phyloP scores from a whole-genome alignment of 768 basidiomycete species.

The Boletus pseudo-olivaceus region DNA sequence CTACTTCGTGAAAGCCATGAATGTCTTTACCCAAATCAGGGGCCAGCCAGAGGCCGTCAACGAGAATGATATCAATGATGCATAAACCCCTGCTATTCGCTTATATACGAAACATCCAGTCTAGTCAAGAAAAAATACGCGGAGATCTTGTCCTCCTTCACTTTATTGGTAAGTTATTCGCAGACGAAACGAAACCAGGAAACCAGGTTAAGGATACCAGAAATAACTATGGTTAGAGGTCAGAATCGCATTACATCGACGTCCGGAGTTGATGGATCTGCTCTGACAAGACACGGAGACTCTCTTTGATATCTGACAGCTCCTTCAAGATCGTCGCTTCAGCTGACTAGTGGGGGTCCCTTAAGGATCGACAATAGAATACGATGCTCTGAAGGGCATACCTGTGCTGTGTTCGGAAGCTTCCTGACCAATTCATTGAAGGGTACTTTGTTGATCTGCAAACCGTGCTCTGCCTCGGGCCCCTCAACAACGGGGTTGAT shows the following conservation, averaged over 20 bases:
- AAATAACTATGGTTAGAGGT: background rate
- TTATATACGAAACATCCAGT: background rate
- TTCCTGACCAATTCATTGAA: constrained; percentile 66
- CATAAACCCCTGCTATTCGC: constrained; percentile 1
- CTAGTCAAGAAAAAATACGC: background rate
- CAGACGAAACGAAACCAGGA: background rate
- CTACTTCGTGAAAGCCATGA: constrained; percentile 83
- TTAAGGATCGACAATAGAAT: constrained; percentile 5
- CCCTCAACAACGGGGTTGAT: constrained; percentile 61
- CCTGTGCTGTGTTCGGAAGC: constrained; percentile 72
- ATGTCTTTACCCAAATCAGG: constrained; percentile 57
- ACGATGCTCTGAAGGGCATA: constrained; percentile 33
- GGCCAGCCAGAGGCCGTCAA: constrained; percentile 13
- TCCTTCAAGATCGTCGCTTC: constrained; percentile 67
- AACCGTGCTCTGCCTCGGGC: constrained; percentile 48
- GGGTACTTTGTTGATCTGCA: constrained; percentile 65
- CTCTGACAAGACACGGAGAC: constrained; percentile 36
- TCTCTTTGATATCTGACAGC: constrained; percentile 50
- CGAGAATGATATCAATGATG: background rate
- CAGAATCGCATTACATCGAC: constrained; percentile 4
- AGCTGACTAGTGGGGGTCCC: constrained; percentile 50
- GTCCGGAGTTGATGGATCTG: constrained; percentile 31
- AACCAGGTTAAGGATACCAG: background rate
- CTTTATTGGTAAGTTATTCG: constrained; percentile 1
- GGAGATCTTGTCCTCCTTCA: background rate